Evolutionary conservation across 495 filamentous ascomycete species (phyloP).

Genomic region (Lasiosphaeria hispida): DNA sequence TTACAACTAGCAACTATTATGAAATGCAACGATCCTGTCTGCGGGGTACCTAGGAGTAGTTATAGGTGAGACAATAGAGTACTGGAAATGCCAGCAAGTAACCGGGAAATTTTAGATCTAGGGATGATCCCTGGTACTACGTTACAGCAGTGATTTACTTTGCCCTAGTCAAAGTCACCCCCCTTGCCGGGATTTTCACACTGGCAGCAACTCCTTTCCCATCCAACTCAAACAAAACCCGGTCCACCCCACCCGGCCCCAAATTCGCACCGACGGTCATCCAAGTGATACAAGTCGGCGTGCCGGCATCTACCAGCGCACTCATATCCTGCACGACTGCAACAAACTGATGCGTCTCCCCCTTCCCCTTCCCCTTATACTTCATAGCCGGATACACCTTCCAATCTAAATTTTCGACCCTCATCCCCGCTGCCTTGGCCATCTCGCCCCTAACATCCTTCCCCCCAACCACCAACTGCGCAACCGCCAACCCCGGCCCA

Average conservation of each 20-base stretch:
- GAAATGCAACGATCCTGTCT: too few species aligned
- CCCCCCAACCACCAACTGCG: not conserved
- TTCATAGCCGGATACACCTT: conserved; percentile 7
- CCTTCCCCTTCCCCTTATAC: not conserved
- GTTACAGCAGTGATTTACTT: too few species aligned
- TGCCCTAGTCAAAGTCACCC: too few species aligned
- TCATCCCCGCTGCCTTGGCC: conserved; percentile 4
- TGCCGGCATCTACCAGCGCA: conserved; percentile 10
- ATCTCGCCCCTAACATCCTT: not conserved
- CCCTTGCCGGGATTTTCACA: not conserved
- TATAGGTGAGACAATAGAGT: too few species aligned
- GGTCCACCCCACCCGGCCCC: not conserved
- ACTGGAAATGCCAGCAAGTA: too few species aligned
- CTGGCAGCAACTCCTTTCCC: not conserved
- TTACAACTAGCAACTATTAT: too few species aligned
- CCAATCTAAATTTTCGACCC: conserved; percentile 1
- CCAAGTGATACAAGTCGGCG: conserved; percentile 16
- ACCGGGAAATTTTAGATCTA: too few species aligned
- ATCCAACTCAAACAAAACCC: conserved; percentile 7
- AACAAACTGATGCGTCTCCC: conserved; percentile 10
- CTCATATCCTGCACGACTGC: conserved; percentile 10
- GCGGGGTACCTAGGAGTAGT: too few species aligned
- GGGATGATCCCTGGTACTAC: too few species aligned
- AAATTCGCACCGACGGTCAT: not conserved
- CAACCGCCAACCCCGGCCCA: conserved; percentile 7